These are phyloP conservation scores for Vitis hybrid DNA, from an alignment of 177 flowering plant species.

Conservation along the genomic window DNA sequence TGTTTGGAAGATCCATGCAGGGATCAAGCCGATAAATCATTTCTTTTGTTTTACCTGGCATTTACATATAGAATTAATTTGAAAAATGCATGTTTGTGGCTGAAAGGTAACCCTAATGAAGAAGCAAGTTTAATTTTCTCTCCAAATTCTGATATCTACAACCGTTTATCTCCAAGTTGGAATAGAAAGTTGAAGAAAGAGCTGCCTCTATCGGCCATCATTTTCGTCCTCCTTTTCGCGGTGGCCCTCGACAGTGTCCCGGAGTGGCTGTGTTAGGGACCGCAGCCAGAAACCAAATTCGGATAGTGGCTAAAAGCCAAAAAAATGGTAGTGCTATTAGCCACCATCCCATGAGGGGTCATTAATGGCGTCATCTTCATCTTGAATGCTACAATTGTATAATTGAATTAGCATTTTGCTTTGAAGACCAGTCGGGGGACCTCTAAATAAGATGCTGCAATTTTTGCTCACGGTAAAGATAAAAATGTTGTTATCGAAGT, in stretches of 20 bases:
- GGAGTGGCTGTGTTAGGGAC: not conserved
- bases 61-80: no score
- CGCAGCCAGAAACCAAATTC: not conserved
- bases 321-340: not conserved
- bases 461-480: not conserved
- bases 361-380: conserved; percentile 6
- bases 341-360: not conserved
- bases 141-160: not conserved
- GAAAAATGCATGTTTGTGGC: no score
- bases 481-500: not conserved
- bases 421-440: not conserved
- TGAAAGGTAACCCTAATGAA: no score
- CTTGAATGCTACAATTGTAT: not conserved
- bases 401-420: not conserved
- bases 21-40: no score
- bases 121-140: not conserved
- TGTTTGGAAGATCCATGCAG: no score
- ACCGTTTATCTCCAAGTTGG: not conserved
- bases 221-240: conserved; percentile 12
- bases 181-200: not conserved
- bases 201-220: conserved; percentile 1
- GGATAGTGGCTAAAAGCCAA: conserved; percentile 4
- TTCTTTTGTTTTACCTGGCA: no score
- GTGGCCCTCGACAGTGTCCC: conserved; percentile 15
- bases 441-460: not conserved